Conservation (phyloP, 768 basidiomycete genomes). For the Xerocomellus amylosporus region DNA sequence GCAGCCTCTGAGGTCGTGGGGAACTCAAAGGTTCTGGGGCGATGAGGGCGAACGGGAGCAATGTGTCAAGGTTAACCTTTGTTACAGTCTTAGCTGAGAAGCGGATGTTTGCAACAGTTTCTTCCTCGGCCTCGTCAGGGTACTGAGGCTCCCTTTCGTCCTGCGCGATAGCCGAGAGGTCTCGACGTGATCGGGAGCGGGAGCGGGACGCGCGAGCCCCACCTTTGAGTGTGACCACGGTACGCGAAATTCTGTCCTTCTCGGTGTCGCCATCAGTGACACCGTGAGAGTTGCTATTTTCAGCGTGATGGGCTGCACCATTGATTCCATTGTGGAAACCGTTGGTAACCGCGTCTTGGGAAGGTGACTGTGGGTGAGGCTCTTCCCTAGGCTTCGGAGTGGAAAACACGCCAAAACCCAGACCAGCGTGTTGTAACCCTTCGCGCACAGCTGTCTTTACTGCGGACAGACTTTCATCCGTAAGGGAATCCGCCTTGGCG, state of each 20-base stretch:
- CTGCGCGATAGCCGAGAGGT: conserved; percentile 56
- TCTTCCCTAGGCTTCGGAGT: conserved; percentile 34
- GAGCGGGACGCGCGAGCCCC: conserved; percentile 50
- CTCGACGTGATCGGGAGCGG: conserved; percentile 71
- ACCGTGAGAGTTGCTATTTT: conserved; percentile 21
- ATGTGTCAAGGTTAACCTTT: conserved; percentile 51
- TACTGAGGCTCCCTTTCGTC: conserved; percentile 55
- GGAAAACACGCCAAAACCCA: conserved; percentile 78
- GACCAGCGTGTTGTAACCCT: conserved; percentile 61
- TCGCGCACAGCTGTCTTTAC: conserved; percentile 72
- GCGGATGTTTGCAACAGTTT: conserved; percentile 71
- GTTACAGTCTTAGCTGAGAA: conserved; percentile 72
- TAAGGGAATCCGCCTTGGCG: conserved; percentile 77
- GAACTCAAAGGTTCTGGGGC: conserved; percentile 58
- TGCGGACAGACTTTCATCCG: conserved; percentile 67
- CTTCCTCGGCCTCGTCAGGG: conserved; percentile 59
- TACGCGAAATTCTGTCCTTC: conserved; percentile 59
- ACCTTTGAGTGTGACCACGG: conserved; percentile 64
- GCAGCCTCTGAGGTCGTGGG: conserved; percentile 29
- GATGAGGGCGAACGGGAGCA: conserved; percentile 79
- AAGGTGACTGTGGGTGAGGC: conserved; percentile 7
- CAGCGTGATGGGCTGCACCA: conserved; percentile 30
- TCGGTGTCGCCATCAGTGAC: conserved; percentile 43
- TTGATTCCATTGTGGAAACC: conserved; percentile 29
- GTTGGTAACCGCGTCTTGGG: conserved; percentile 14